Evolutionary conservation across 176 grass and related monocot genomes (phyloP).

Genomic region (Carex cristatella): DNA sequence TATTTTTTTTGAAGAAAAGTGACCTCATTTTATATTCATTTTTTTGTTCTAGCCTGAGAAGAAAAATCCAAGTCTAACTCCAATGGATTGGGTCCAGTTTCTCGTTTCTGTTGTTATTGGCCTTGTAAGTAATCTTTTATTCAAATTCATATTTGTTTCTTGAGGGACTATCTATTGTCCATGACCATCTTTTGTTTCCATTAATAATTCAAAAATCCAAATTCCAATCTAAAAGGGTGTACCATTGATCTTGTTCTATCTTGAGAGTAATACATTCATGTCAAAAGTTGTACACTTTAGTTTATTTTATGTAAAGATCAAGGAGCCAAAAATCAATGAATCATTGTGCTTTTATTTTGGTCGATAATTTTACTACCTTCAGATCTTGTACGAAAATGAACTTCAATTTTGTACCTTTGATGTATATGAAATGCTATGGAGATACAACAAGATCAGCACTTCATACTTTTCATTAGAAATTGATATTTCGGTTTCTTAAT

Average conservation of each 20-base stretch:
- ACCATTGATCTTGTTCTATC: background rate
- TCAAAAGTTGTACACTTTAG: background rate
- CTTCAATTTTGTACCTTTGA: background rate
- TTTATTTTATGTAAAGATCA: background rate
- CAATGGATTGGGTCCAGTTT: constrained; percentile 97
- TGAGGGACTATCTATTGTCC: background rate
- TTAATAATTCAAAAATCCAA: background rate
- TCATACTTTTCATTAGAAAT: background rate
- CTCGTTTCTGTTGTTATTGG: constrained; percentile 92
- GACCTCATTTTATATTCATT: background rate
- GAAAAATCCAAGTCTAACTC: constrained; percentile 95
- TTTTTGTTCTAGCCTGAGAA: constrained; percentile 76
- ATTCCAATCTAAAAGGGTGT: background rate
- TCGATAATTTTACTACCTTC: background rate
- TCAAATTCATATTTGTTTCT: background rate
- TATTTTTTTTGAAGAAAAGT: constrained; percentile 3
- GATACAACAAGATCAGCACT: background rate
- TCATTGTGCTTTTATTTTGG: background rate
- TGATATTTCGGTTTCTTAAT: background rate
- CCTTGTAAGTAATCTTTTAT: constrained; percentile 60
- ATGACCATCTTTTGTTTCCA: background rate
- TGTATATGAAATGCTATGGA: background rate
- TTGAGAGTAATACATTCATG: background rate
- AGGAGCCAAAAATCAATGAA: background rate
- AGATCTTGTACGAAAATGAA: background rate